Base-by-base conservation (phyloP, 108 stramenopile genomes). In the Skeletonema menzelii region DNA sequence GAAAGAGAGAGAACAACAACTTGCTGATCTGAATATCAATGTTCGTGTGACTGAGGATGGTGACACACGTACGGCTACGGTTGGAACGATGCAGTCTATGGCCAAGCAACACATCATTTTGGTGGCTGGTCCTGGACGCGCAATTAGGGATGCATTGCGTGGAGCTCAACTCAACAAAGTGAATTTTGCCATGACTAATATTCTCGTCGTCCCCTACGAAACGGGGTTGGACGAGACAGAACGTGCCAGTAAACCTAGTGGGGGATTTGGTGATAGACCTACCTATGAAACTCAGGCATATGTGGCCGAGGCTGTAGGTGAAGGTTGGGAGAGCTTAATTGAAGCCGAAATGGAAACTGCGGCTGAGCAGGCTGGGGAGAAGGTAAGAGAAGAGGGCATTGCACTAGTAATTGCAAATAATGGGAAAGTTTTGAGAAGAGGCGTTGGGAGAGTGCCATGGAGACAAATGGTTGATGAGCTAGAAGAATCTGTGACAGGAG, bases 31-130 rank as follows among this genome's bases (percentile, higher is more conserved):
- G 8, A 71, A 63, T 8, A 19, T 94, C 26, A 78, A 88, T 42
- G 84, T 94, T 38, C 87, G 85, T 8, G 79, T 94, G 13, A 77
- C 76, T 10, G 72, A 73, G 11, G 83, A 85, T 66, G 92, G 90
- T 6, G 57, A 72, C 2, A 84, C 83, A 3, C 66, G 66, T 27
- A 65, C 63, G 37, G 92, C 92, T 6, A 67, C 65, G 2, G 79
- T 94, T 5, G 63, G 73, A 4, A 84, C 82, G 20, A 63, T 94
- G 47, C 92, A 94, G 67, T 57, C 31, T 5, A 87, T 79, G 44
- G 92, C 90, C 27, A 79, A 84, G 65, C 92, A 94, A 56, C 92
- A 94, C 56, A 65, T 94, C 69, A 94, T 94, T 77, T 69, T 94
- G 35, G 92, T 94, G 7, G 87, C 84, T 35, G 92, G 92, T 15